Percentiles rank a stretch among this genome's conserved stretches.
These are phyloP conservation scores for Knoxdaviesia capensis DNA, from an alignment of 2,329 filamentous ascomycete genomes.

Conservation along the genomic window DNA sequence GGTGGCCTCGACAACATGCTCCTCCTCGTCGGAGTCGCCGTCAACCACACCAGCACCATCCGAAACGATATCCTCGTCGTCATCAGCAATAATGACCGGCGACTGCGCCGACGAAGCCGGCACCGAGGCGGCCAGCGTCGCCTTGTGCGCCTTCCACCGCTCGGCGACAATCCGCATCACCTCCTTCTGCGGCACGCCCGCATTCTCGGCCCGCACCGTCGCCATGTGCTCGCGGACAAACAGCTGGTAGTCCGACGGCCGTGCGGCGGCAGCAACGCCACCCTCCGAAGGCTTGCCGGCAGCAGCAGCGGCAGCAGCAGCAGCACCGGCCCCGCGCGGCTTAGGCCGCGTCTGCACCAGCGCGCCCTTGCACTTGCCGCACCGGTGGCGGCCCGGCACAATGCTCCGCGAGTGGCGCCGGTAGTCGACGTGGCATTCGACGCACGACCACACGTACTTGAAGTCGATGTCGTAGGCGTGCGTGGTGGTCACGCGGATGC, in stretches of 20 bases:
- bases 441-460: conserved; percentile 77
- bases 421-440: conserved; percentile 47
- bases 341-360: conserved; percentile 64
- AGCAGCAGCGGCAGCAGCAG: conserved; percentile 7
- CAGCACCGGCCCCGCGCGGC: conserved; percentile 24
- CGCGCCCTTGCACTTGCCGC: conserved; percentile 51
- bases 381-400: conserved; percentile 48
- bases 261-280: conserved; percentile 5
- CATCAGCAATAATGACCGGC: not conserved
- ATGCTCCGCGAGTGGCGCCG: conserved; percentile 77
- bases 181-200: conserved; percentile 38
- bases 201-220: conserved; percentile 33
- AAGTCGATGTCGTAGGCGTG: conserved; percentile 81
- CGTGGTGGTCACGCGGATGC: conserved; percentile 68
- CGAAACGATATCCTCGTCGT: conserved; percentile 7
- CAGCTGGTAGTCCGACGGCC: conserved; percentile 23
- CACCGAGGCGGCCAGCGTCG: conserved; percentile 13
- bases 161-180: conserved; percentile 49
- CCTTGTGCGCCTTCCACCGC: conserved; percentile 34
- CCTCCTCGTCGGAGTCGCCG: conserved; percentile 6
- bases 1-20: conserved; percentile 3
- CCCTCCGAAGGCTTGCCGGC: conserved; percentile 4
- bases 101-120: not conserved
- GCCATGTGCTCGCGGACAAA: conserved; percentile 51
- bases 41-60: not conserved